Conservation (phyloP, 1,139 yeast genomes). For the Scheffersomyces illinoinensis region DNA sequence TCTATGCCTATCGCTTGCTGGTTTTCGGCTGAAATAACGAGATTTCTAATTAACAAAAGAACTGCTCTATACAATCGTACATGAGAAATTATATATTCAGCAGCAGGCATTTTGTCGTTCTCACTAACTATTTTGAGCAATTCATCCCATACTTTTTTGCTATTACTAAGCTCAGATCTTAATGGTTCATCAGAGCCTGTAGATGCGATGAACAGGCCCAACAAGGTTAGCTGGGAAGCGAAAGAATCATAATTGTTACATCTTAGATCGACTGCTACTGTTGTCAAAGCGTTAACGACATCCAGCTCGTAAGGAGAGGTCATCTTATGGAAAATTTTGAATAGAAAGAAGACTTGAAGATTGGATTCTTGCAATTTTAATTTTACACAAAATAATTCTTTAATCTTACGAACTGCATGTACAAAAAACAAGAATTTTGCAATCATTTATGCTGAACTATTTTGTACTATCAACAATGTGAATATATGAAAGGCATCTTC, state of each 20-base stretch:
- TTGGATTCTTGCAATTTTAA: not conserved
- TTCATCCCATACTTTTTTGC: not conserved
- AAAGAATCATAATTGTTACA: not conserved
- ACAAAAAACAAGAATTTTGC: not conserved
- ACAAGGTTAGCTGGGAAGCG: not conserved
- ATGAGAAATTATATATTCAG: not conserved
- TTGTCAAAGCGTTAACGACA: not conserved
- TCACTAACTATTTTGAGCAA: conserved; percentile 2
- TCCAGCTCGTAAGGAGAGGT: not conserved
- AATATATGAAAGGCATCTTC: not conserved
- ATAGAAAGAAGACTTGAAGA: not conserved
- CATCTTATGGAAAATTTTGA: not conserved
- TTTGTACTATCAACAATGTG: not conserved
- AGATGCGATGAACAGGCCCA: not conserved
- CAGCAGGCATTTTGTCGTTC: not conserved
- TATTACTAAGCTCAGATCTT: not conserved
- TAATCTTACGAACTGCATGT: too few species aligned
- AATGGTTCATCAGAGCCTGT: not conserved
- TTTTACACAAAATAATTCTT: not conserved
- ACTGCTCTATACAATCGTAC: conserved; percentile 8
- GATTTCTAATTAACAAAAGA: conserved; percentile 5
- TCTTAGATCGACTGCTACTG: not conserved
- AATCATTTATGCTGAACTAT: not conserved
- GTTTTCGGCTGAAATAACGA: conserved; percentile 2
- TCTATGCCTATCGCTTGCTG: not conserved